These are phyloP conservation scores for Fallopia convolvulus DNA, from an alignment of 148 eudicot genomes.

Conservation along the genomic window DNA sequence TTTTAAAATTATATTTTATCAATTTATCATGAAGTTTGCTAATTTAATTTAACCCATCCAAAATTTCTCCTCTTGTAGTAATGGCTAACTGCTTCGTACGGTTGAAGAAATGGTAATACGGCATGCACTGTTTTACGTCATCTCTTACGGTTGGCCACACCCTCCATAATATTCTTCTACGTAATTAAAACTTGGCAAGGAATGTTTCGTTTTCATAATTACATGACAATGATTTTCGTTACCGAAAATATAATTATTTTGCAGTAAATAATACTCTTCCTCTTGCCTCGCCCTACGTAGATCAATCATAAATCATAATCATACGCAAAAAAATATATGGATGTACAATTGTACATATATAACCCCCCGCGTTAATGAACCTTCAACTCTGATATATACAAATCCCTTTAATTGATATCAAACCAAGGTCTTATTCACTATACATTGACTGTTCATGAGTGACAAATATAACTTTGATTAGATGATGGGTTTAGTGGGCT, in stretches of 20 bases:
- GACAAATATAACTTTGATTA: too few species aligned
- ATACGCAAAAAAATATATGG: background rate
- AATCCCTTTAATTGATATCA: background rate
- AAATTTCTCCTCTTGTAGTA: too few species aligned
- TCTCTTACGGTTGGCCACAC: background rate
- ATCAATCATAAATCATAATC: background rate
- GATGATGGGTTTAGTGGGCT: too few species aligned
- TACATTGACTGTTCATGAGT: too few species aligned
- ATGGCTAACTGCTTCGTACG: too few species aligned
- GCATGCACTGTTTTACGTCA: background rate
- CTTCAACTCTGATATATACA: background rate
- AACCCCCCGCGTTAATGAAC: background rate
- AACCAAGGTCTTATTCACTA: too few species aligned
- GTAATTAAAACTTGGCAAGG: background rate
- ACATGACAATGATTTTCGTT: background rate
- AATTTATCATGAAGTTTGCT: too few species aligned
- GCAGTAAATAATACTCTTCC: background rate
- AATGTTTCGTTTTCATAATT: background rate
- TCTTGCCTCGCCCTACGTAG: background rate
- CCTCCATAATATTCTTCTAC: background rate
- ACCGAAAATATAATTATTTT: background rate
- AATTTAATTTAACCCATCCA: too few species aligned
- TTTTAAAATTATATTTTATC: too few species aligned
- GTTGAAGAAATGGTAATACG: background rate
- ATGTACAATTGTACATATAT: background rate